These are phyloP conservation scores for Clarireedia paspali DNA, from an alignment of 2,329 filamentous ascomycete species.

Conservation along the genomic window DNA sequence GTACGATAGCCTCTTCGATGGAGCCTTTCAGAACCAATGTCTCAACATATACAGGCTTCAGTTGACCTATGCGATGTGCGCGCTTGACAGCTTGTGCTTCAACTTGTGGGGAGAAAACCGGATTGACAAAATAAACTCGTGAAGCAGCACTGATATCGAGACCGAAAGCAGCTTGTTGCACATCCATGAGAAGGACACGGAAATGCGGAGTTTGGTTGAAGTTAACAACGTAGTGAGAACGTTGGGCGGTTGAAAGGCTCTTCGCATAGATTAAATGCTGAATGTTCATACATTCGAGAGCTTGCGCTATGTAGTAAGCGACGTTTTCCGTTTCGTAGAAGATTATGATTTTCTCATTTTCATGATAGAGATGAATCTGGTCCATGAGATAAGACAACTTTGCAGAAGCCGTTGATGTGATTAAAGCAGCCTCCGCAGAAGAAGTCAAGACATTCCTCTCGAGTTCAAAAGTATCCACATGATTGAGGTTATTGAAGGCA, in stretches of 20 bases:
- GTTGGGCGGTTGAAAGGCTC: conserved; percentile 49
- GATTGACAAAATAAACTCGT: conserved; percentile 81
- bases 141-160: conserved; percentile 79
- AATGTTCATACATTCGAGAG: conserved; percentile 64
- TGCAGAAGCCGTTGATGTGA: conserved; percentile 72
- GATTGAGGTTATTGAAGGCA: too few relatives aligned
- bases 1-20: conserved; percentile 77
- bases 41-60: conserved; percentile 71
- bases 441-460: too few relatives aligned
- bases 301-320: conserved; percentile 77
- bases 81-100: conserved; percentile 90
- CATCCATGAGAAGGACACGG: conserved; percentile 79
- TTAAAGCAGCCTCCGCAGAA: conserved; percentile 12
- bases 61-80: conserved; percentile 81
- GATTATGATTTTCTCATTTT: conserved; percentile 76
- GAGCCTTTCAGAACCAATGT: conserved; percentile 74
- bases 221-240: conserved; percentile 67
- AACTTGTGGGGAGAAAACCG: conserved; percentile 75
- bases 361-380: conserved; percentile 58
- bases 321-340: conserved; percentile 89
- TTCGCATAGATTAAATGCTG: conserved; percentile 62
- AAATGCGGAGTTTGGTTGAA: conserved; percentile 49
- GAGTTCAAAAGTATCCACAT: conserved; percentile 17
- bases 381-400: conserved; percentile 84
- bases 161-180: conserved; percentile 82